Evolutionary conservation across 2,329 filamentous ascomycete genomes (phyloP).

Genomic region (Venturia carpophila): DNA sequence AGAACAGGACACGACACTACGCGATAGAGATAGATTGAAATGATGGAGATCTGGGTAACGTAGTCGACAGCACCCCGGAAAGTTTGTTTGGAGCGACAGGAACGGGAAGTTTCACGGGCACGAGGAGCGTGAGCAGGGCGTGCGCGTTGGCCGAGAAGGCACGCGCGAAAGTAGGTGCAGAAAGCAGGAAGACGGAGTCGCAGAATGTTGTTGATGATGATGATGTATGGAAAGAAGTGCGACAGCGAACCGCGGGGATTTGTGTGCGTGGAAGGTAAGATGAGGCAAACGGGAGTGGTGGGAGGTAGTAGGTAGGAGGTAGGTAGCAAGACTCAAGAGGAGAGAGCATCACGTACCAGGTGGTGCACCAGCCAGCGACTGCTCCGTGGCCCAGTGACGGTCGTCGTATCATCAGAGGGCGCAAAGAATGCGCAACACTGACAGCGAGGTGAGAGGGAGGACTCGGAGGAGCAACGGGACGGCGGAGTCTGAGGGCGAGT

Average conservation of each 20-base stretch:
- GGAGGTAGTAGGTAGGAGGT: background rate
- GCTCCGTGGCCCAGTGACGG: background rate
- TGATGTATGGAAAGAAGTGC: background rate
- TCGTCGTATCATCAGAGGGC: background rate
- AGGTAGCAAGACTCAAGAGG: background rate
- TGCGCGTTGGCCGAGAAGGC: too few relatives aligned
- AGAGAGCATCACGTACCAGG: background rate
- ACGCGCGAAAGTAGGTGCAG: background rate
- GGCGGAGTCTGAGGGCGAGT: too few relatives aligned
- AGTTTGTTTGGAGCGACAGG: constrained; percentile 9
- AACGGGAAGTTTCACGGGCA: constrained; percentile 12
- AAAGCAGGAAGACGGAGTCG: background rate
- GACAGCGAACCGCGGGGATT: too few relatives aligned
- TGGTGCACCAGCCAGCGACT: constrained; percentile 1
- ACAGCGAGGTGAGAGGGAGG: background rate
- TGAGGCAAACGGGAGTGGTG: background rate
- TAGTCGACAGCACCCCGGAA: background rate
- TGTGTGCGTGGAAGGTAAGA: background rate
- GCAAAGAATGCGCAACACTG: background rate
- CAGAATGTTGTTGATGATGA: too few relatives aligned
- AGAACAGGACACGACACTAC: constrained; percentile 13
- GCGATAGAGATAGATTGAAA: constrained; percentile 16
- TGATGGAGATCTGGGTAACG: background rate
- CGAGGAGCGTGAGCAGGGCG: background rate
- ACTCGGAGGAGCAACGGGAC: too few relatives aligned